A percentile compares a stretch with the other conserved stretches of the same genome.
Evolutionary conservation across 2,329 filamentous ascomycete species (phyloP).

Genomic region (Pezicula carpinea): DNA sequence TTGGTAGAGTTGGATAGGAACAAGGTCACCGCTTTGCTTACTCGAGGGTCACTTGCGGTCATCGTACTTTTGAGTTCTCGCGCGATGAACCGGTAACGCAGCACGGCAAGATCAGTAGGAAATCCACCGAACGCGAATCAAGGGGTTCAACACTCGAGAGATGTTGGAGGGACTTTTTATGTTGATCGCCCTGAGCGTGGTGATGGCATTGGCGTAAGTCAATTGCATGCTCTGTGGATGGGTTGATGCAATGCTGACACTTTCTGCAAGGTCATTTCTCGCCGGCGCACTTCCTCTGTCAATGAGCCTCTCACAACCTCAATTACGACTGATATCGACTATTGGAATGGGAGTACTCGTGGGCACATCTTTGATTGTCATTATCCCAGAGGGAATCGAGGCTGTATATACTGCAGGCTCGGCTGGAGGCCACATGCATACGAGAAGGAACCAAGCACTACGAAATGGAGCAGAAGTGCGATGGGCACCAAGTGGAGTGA

Average conservation of each 20-base stretch:
- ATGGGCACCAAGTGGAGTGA: slow-evolving; percentile 18
- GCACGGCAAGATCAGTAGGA: too few species aligned
- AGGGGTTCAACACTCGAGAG: slow-evolving; percentile 12
- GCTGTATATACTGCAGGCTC: slow-evolving; percentile 65
- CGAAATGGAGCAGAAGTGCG: slow-evolving; percentile 10
- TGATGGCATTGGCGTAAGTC: slow-evolving; percentile 56
- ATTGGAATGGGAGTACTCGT: slow-evolving; percentile 92
- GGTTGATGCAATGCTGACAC: not conserved
- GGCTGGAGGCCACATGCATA: slow-evolving; percentile 17
- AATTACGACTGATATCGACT: slow-evolving; percentile 84
- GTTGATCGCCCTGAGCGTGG: slow-evolving; percentile 33
- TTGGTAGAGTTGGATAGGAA: too few species aligned
- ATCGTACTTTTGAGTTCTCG: too few species aligned
- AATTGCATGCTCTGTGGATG: not conserved
- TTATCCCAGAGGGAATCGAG: slow-evolving; percentile 94
- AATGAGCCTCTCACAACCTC: slow-evolving; percentile 79
- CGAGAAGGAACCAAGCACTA: slow-evolving; percentile 9
- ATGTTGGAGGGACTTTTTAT: slow-evolving; percentile 32
- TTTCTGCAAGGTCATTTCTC: slow-evolving; percentile 74
- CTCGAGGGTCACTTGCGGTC: too few species aligned
- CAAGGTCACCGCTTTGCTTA: too few species aligned
- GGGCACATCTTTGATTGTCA: slow-evolving; percentile 91
- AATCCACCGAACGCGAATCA: not conserved
- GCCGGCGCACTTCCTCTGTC: slow-evolving; percentile 88
- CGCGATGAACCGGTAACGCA: too few species aligned